A percentile compares a stretch with the other conserved stretches of the same genome.
phyloP scores from a whole-genome alignment of 495 filamentous ascomycete species.

The Neurospora sp. region DNA sequence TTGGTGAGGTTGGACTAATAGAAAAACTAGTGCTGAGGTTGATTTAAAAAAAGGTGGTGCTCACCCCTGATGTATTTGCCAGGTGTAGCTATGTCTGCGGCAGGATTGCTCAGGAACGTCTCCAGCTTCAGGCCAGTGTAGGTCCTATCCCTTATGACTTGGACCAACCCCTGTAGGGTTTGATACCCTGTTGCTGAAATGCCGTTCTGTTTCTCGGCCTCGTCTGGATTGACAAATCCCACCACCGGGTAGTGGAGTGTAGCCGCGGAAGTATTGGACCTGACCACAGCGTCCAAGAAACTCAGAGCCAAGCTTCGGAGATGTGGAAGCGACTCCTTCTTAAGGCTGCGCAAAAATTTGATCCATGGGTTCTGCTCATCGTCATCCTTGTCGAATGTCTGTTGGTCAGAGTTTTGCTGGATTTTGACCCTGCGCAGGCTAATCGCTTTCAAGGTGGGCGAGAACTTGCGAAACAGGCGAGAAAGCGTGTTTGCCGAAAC shows the following conservation, averaged over 20 bases:
- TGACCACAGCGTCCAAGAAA: background rate
- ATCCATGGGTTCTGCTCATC: background rate
- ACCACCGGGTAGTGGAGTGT: background rate
- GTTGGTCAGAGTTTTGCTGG: background rate
- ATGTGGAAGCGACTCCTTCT: background rate
- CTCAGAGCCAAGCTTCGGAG: background rate
- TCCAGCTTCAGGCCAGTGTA: background rate
- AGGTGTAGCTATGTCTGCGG: background rate
- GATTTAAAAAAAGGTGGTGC: background rate
- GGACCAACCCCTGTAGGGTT: background rate
- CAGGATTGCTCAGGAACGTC: background rate
- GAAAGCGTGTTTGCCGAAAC: background rate
- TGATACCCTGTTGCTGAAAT: background rate
- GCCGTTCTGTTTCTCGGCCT: background rate
- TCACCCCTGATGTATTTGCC: background rate
- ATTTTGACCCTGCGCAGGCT: background rate
- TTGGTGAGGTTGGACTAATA: background rate
- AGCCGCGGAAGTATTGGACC: background rate
- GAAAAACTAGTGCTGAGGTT: background rate
- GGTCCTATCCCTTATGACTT: background rate
- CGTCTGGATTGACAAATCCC: background rate
- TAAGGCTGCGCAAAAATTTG: background rate
- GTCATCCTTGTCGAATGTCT: background rate
- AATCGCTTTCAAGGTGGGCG: background rate
- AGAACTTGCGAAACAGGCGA: background rate